A percentile compares a stretch with the other conserved stretches of the same genome.
Evolutionary conservation across 805 yeast species (phyloP).

Genomic region (Kodamaea nitidulidarum): DNA sequence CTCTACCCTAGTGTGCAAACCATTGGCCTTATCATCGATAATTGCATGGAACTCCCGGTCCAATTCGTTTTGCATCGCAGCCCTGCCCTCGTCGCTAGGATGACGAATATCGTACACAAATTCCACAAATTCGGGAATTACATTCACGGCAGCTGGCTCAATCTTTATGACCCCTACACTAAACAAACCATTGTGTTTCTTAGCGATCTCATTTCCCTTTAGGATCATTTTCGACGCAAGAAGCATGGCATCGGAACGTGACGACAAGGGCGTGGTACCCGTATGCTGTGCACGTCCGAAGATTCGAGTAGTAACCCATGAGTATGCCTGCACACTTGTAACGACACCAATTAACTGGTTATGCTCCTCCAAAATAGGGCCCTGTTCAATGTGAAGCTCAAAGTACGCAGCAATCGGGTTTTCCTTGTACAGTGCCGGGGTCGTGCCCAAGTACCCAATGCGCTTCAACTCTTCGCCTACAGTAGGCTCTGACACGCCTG

Average conservation of each 20-base stretch:
- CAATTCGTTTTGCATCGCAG: conserved; percentile 34
- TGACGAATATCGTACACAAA: conserved; percentile 64
- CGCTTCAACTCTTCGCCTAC: conserved; percentile 53
- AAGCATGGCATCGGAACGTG: conserved; percentile 58
- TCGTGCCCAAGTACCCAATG: conserved; percentile 59
- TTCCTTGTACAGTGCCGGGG: conserved; percentile 42
- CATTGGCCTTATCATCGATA: conserved; percentile 22
- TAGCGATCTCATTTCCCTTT: conserved; percentile 53
- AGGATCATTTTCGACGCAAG: conserved; percentile 56
- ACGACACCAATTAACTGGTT: conserved; percentile 61
- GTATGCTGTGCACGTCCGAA: conserved; percentile 67
- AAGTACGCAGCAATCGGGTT: conserved; percentile 66
- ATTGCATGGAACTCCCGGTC: conserved; percentile 35
- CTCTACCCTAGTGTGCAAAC: conserved; percentile 32
- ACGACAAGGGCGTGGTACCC: conserved; percentile 65
- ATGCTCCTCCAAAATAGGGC: conserved; percentile 61
- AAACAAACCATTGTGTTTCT: conserved; percentile 47
- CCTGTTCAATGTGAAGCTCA: conserved; percentile 75
- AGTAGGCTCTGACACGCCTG: conserved; percentile 26
- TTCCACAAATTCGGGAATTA: conserved; percentile 57
- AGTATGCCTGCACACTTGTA: conserved; percentile 60
- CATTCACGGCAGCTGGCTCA: conserved; percentile 61
- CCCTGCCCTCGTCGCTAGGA: conserved; percentile 41
- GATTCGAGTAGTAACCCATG: conserved; percentile 57
- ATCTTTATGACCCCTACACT: conserved; percentile 57